Conservation (phyloP, 1,284 basidiomycete genomes). For the Heterobasidion parviporum region DNA sequence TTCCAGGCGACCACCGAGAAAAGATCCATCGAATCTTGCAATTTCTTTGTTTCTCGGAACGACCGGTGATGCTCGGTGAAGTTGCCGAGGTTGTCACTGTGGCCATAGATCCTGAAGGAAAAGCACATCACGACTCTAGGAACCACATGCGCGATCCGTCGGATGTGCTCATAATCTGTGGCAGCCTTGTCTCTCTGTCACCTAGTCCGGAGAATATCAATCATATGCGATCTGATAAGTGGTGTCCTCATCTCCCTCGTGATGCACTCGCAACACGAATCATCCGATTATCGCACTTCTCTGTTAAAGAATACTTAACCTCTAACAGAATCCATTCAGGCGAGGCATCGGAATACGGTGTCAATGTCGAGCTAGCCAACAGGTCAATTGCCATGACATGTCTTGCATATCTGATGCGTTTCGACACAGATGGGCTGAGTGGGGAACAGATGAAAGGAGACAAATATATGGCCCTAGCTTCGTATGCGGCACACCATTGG, state of each 20-base stretch:
- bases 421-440: background rate
- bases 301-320: background rate
- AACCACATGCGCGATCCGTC: no score
- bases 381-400: background rate
- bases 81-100: background rate
- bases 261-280: background rate
- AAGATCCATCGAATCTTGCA: conserved; percentile 1
- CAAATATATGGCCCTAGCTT: background rate
- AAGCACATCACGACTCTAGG: no score
- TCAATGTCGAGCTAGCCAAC: background rate
- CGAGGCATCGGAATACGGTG: background rate
- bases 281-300: background rate
- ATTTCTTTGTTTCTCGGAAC: background rate
- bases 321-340: background rate
- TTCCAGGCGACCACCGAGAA: background rate
- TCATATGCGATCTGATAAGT: no score
- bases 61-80: background rate
- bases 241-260: no score
- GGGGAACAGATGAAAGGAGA: no score
- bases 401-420: background rate
- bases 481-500: background rate
- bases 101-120: background rate
- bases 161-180: no score
- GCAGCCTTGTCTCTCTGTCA: no score
- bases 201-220: no score